A percentile compares a stretch with the other conserved stretches of the same genome.
Conservation (phyloP, 2,329 filamentous ascomycete genomes). For the Clonostachys chloroleuca region DNA sequence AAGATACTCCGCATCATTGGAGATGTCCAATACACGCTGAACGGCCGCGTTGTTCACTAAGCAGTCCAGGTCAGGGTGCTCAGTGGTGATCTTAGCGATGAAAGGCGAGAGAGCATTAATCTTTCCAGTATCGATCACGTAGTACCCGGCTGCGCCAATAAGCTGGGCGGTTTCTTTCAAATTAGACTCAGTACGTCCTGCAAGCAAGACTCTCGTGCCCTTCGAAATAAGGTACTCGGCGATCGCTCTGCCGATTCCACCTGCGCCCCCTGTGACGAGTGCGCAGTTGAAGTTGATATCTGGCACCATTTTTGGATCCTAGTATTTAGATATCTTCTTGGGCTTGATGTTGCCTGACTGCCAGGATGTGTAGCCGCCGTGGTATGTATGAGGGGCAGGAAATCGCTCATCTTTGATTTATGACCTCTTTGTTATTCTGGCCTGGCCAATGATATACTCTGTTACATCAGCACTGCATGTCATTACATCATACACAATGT, state of each 20-base stretch:
- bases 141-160: conserved; percentile 43
- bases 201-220: conserved; percentile 46
- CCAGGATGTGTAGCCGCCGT: no score
- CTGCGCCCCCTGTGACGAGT: conserved; percentile 43
- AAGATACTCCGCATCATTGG: conserved; percentile 35
- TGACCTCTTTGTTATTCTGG: no score
- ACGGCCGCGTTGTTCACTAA: conserved; percentile 57
- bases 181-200: conserved; percentile 49
- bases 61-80: conserved; percentile 48
- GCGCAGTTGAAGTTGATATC: conserved; percentile 33
- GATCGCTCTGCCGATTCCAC: conserved; percentile 46
- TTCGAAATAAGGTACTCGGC: conserved; percentile 37
- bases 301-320: no score
- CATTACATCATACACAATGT: no score
- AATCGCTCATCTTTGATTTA: no score
- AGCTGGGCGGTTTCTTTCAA: conserved; percentile 34
- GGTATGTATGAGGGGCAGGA: no score
- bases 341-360: no score
- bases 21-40: conserved; percentile 45
- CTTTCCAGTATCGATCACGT: conserved; percentile 45
- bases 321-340: no score
- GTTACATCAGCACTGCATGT: no score
- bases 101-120: conserved; percentile 36
- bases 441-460: no score
- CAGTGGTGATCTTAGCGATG: conserved; percentile 32